Base-by-base conservation (phyloP, 306 rosid genomes). In the Ceratonia siliqua region DNA sequence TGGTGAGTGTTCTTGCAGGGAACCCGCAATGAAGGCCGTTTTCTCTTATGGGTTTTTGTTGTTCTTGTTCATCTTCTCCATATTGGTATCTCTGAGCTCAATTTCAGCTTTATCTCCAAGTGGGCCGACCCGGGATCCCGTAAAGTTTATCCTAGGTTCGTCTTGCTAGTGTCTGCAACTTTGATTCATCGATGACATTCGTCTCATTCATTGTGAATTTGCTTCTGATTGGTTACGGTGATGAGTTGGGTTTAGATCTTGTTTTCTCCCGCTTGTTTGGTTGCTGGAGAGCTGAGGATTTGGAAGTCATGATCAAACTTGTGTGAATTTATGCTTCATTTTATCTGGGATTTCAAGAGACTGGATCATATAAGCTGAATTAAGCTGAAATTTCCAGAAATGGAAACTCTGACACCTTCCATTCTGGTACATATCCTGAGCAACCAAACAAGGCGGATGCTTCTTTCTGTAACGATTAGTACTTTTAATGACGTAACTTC, bases 71-170 rank as follows among this genome's bases (percentile, higher is more conserved):
- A 0, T 85, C 70, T 65, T 89, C 62, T 3, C 78, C 82, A 10
- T 62, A 14, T 76, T 84, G 71, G 70, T 69, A 28, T 83, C 70
- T 82, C 50, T 80, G 25, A 79, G 82, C 87, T 85, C 85, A 14
- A 78, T 86, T 78, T 88, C 91, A 65, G 92, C 92, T 71, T 70
- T 49, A 3, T 49, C 85, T 70, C 62, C 62, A 8, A 52, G 77
- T 82, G 91, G 81, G 63, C 70, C 66, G 25, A 22, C 48, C 30
- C 15, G 42, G 14, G 79, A 79, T 70, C 61, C 53, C 33, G 56
- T 74, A 12, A 88, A 83, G 45, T 77, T 85, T 63, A 65, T 82
- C 50, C 54, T 85, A 83, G 99, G 99, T 92, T 56, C 38, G 93
- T 70, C 30, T 72, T 30, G 6, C 35, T 17, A 38, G 27, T 64